These are phyloP conservation scores for Xylariales sp. DNA, from an alignment of 2,329 filamentous ascomycete genomes.

Conservation along the genomic window DNA sequence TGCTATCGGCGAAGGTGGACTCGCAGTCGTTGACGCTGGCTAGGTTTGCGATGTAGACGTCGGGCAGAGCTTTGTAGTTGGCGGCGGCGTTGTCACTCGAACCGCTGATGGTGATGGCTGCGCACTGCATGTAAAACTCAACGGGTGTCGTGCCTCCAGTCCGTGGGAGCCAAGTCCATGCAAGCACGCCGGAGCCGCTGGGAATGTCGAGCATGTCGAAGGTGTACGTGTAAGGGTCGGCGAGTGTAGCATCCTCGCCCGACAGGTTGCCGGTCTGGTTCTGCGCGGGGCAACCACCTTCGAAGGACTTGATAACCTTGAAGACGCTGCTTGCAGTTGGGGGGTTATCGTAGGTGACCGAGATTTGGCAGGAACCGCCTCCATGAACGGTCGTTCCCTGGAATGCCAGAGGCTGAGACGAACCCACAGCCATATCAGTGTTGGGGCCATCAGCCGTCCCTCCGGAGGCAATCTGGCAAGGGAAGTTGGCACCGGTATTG, in stretches of 20 bases:
- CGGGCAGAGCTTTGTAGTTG: constrained; percentile 65
- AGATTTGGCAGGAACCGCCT: constrained; percentile 88
- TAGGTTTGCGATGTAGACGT: constrained; percentile 74
- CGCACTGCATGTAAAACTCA: constrained; percentile 98
- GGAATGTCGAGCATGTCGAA: constrained; percentile 70
- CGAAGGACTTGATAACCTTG: constrained; percentile 85
- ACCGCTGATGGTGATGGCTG: too few species aligned
- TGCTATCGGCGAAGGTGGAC: constrained; percentile 46
- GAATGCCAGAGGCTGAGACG: constrained; percentile 58
- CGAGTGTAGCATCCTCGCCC: constrained; percentile 36
- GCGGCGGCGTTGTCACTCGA: too few species aligned
- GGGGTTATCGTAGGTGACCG: constrained; percentile 71
- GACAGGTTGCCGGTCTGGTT: constrained; percentile 53
- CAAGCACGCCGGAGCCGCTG: constrained; percentile 72
- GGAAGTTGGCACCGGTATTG: constrained; percentile 62
- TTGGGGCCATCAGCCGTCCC: constrained; percentile 38
- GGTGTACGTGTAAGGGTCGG: constrained; percentile 54
- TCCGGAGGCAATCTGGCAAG: constrained; percentile 66
- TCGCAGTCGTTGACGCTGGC: constrained; percentile 32
- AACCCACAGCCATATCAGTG: constrained; percentile 55
- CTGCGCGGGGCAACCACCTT: constrained; percentile 75
- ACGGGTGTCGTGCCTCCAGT: constrained; percentile 89
- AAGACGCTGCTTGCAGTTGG: constrained; percentile 65
- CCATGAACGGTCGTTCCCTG: constrained; percentile 74
- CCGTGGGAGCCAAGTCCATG: constrained; percentile 95